Percentiles rank a stretch among this genome's conserved stretches.
Evolutionary conservation across 2,329 filamentous ascomycete species (phyloP).

Genomic region (Fusarium torulosum): DNA sequence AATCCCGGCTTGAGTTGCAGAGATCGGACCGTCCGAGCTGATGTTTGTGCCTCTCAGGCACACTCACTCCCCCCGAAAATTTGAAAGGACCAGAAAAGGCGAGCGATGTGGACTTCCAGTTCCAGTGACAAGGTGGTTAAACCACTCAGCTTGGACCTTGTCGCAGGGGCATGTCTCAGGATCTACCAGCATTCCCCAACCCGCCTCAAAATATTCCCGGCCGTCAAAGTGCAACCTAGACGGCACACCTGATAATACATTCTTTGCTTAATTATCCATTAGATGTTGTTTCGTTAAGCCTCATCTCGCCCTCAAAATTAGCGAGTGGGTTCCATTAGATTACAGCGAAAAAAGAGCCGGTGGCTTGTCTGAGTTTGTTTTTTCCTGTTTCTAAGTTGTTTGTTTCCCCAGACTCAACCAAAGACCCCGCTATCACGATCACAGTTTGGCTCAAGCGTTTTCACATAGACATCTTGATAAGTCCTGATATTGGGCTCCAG

Average conservation of each 20-base stretch:
- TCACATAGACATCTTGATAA: conserved; percentile 14
- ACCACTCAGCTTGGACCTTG: conserved; percentile 27
- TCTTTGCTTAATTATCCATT: conserved; percentile 33
- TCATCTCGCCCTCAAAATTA: conserved; percentile 48
- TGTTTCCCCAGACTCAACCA: conserved; percentile 36
- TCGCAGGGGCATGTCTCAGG: conserved; percentile 45
- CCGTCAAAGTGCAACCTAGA: conserved; percentile 43
- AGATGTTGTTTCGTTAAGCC: conserved; percentile 33
- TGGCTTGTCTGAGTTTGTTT: conserved; percentile 40
- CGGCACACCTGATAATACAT: conserved; percentile 40
- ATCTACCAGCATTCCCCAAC: conserved; percentile 50
- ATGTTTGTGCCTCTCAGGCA: conserved; percentile 22
- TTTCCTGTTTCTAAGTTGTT: conserved; percentile 16
- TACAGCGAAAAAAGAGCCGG: conserved; percentile 47
- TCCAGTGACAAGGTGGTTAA: conserved; percentile 26
- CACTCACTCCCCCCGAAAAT: conserved; percentile 40
- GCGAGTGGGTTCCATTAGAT: conserved; percentile 46
- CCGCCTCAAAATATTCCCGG: conserved; percentile 34
- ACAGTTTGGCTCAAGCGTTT: conserved; percentile 8
- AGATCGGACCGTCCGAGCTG: conserved; percentile 29
- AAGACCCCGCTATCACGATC: conserved; percentile 4
- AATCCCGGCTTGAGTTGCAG: conserved; percentile 29
- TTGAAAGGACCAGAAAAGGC: conserved; percentile 40
- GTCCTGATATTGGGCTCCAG: not conserved
- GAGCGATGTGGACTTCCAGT: conserved; percentile 29